Conservation (phyloP, 495 filamentous ascomycete genomes). For the Aspergillus asperescens region DNA sequence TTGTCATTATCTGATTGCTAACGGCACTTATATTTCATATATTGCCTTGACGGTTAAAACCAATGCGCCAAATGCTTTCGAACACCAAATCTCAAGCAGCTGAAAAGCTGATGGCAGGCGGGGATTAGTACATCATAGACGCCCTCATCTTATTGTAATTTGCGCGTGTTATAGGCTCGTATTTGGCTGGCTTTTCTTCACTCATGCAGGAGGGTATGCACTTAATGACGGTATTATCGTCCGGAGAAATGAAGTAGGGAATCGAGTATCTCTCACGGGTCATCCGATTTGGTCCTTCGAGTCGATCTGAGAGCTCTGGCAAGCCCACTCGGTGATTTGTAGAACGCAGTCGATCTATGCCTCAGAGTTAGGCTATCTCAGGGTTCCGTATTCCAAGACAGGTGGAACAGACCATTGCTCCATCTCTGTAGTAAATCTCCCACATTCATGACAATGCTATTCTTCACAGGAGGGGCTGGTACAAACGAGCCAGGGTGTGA, state of each 20-base stretch:
- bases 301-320: slow-evolving; percentile 33
- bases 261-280: slow-evolving; percentile 55
- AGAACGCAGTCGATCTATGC: slow-evolving; percentile 46
- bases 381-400: neutral
- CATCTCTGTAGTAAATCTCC: slow-evolving; percentile 57
- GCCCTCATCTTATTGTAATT: slow-evolving; percentile 49
- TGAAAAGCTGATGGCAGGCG: too few relatives aligned
- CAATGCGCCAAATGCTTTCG: too few relatives aligned
- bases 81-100: too few relatives aligned
- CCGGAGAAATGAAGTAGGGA: slow-evolving; percentile 56
- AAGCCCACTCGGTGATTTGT: slow-evolving; percentile 52
- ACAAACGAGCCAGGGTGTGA: slow-evolving; percentile 45
- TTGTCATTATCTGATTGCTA: too few relatives aligned
- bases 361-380: neutral
- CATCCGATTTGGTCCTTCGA: slow-evolving; percentile 38
- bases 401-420: slow-evolving; percentile 51
- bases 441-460: slow-evolving; percentile 53
- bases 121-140: slow-evolving; percentile 43
- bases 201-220: slow-evolving; percentile 48
- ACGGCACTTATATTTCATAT: too few relatives aligned
- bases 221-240: slow-evolving; percentile 51
- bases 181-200: slow-evolving; percentile 39
- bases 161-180: slow-evolving; percentile 48
- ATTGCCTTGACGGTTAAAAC: too few relatives aligned
- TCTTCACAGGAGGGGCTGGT: slow-evolving; percentile 44